phyloP scores from a whole-genome alignment of 768 basidiomycete species.

The Trametes elegans region DNA sequence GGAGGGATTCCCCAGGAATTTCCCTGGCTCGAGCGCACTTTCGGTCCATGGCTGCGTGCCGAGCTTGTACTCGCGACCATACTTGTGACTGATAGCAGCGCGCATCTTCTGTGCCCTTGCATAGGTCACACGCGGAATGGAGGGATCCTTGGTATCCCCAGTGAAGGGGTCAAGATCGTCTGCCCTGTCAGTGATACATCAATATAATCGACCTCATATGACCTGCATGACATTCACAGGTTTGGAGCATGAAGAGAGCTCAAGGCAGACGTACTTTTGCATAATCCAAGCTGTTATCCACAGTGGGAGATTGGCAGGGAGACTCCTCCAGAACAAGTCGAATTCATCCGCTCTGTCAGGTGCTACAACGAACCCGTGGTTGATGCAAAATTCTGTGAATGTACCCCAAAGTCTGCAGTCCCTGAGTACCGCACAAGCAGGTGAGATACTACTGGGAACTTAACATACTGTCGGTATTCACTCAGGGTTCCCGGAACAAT shows the following conservation, averaged over 20 bases:
- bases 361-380: background rate
- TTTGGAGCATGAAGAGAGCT: background rate
- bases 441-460: background rate
- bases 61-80: slow-evolving; percentile 12
- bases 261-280: slow-evolving; percentile 6
- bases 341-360: background rate
- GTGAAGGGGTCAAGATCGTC: slow-evolving; percentile 19
- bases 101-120: slow-evolving; percentile 30
- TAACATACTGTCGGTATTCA: background rate
- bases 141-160: slow-evolving; percentile 9
- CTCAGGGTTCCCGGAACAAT: background rate
- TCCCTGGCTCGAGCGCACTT: background rate
- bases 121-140: slow-evolving; percentile 25
- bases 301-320: slow-evolving; percentile 12
- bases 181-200: slow-evolving; percentile 8
- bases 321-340: background rate
- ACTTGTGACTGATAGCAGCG: slow-evolving; percentile 24
- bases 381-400: slow-evolving; percentile 4
- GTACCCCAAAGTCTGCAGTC: background rate
- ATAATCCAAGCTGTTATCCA: slow-evolving; percentile 22
- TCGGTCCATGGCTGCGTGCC: slow-evolving; percentile 20
- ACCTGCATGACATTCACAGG: background rate
- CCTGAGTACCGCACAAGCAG: background rate
- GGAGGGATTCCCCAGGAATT: slow-evolving; percentile 23
- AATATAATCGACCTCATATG: background rate